These are phyloP conservation scores for Fusarium tuaranense DNA, from an alignment of 2,329 filamentous ascomycete genomes.

Conservation along the genomic window DNA sequence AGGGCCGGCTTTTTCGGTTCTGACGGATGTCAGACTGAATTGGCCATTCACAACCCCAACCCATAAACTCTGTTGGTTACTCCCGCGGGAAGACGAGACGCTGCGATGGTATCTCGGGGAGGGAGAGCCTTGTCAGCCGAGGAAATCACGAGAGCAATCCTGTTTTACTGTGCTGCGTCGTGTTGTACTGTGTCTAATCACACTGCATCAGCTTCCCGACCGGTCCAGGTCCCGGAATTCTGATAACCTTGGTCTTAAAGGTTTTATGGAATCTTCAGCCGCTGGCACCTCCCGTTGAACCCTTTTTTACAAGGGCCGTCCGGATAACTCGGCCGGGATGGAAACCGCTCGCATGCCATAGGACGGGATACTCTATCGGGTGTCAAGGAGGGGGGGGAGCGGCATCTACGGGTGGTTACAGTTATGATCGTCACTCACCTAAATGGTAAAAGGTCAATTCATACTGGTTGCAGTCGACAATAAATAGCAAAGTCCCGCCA, in stretches of 20 bases:
- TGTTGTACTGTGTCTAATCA: neutral
- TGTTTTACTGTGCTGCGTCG: neutral
- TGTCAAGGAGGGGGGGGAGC: neutral
- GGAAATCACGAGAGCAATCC: neutral
- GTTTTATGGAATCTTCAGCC: neutral
- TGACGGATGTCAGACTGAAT: constrained; percentile 22
- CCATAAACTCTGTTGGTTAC: neutral
- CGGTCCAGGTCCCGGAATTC: neutral
- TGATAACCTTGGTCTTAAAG: neutral
- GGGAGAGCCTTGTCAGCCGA: neutral
- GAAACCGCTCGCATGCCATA: constrained; percentile 20
- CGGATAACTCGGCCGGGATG: constrained; percentile 23
- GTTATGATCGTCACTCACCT: neutral
- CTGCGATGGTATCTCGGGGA: neutral
- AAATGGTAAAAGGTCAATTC: neutral
- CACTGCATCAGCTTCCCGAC: neutral
- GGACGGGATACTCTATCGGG: neutral
- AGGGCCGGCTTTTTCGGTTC: constrained; percentile 20
- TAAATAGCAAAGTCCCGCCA: constrained; percentile 16
- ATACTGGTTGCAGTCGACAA: neutral
- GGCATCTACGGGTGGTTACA: constrained; percentile 4
- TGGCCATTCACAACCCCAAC: neutral
- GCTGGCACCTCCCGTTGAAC: constrained; percentile 2
- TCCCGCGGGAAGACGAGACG: neutral
- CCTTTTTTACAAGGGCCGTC: neutral